These are phyloP conservation scores for Alternaria sp. DNA, from an alignment of 2,329 filamentous ascomycete genomes.

Conservation along the genomic window DNA sequence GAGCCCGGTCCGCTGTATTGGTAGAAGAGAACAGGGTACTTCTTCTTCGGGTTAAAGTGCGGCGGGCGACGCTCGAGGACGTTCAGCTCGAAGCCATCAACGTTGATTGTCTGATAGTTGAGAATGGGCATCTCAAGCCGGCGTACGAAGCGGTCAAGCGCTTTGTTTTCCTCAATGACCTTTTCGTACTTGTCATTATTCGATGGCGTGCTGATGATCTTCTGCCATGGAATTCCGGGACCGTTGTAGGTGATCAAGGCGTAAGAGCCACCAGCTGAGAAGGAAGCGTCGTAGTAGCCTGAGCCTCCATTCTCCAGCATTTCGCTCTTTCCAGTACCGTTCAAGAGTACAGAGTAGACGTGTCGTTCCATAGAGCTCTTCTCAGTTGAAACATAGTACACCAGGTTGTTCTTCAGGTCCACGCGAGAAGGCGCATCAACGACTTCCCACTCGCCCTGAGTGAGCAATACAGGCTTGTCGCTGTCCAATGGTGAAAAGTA, in stretches of 20 bases:
- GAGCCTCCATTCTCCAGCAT: conserved; percentile 76
- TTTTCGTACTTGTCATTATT: conserved; percentile 70
- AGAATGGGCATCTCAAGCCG: conserved; percentile 82
- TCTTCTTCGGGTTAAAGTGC: conserved; percentile 81
- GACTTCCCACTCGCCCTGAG: conserved; percentile 90
- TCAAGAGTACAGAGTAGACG: conserved; percentile 85
- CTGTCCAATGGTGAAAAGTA: conserved; percentile 92
- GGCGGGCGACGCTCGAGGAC: conserved; percentile 86
- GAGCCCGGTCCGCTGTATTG: conserved; percentile 96
- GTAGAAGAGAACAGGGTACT: conserved; percentile 93
- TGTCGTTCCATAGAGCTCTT: conserved; percentile 89
- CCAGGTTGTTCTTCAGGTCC: conserved; percentile 82
- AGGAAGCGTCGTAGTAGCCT: conserved; percentile 82
- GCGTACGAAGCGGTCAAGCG: conserved; percentile 71
- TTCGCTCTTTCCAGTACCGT: conserved; percentile 74
- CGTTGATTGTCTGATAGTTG: conserved; percentile 82
- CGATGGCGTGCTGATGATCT: conserved; percentile 82
- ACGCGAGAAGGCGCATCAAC: conserved; percentile 83
- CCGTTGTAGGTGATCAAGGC: conserved; percentile 84
- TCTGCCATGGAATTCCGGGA: conserved; percentile 88
- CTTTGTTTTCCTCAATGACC: conserved; percentile 78
- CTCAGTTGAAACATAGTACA: conserved; percentile 90
- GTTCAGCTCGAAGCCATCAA: conserved; percentile 76
- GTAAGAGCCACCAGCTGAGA: conserved; percentile 82
- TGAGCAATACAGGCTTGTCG: conserved; percentile 81